Base-by-base conservation (phyloP, 2,329 filamentous ascomycete species). In the Madurella fahalii region DNA sequence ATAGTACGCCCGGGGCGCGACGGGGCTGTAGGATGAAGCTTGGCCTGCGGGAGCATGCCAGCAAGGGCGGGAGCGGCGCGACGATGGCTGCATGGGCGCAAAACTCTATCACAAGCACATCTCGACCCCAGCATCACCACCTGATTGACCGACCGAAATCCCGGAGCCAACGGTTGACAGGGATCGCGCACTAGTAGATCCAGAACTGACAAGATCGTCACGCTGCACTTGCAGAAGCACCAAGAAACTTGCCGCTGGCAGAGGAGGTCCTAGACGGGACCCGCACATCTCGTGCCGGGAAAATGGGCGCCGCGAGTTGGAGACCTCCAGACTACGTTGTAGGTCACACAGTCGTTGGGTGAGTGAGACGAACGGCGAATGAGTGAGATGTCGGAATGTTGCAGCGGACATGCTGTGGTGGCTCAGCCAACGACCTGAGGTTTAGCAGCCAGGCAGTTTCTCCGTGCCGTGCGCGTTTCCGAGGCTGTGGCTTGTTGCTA, bases 11-110 rank as follows among this genome's bases (percentile, higher is more conserved):
- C 62, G 51, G 52, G 47, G 44, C 40, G 8, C n/a, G 40, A 39
- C 56, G 55, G 52, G 48, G 57, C 57, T 58, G 55, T 49, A 59
- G 47, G 49, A 48, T 34, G 48, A 25, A 25, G 18, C 2, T n/a
- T 47, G 40, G 49, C 48, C 47, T 40, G 50, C 49, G 53, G 52
- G 47, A 46, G 9, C 42, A 51, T 58, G 59, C 53, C 60, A 40
- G 58, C 59, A 52, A 60, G 56, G 45, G 54, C 58, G 59, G 59
- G 58, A 60, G 54, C 34, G 56, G 56, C 54, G 51, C 44, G 57
- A 34, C 41, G 48, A 37, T 18, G 34, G 34, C 41, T 49, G 53
- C 47, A 57, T 37, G 48, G 37, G 53, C 52, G 54, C 50, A 59
- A 45, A 16, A 59, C 44, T 48, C 44, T 47, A 56, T 48, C 51